Percentiles rank a stretch among this genome's conserved stretches.
phyloP scores from a whole-genome alignment of 495 filamentous ascomycete species.

The Trypethelium eluteriae region DNA sequence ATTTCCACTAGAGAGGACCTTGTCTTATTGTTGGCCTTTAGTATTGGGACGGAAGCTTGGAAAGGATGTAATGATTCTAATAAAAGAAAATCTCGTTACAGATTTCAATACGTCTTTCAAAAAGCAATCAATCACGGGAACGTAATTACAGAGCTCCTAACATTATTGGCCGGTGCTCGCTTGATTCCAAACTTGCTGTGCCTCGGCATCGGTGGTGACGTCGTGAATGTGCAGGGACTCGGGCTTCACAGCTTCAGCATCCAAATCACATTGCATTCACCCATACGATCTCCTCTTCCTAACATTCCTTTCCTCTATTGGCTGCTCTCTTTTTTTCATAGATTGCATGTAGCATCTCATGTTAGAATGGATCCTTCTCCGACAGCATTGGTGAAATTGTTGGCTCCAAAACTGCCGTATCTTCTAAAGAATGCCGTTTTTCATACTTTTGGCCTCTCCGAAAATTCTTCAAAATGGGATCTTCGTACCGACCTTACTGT shows the following conservation, averaged over 20 bases:
- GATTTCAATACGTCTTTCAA: no score
- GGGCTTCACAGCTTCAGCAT: not conserved
- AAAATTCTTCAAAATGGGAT: constrained; percentile 66
- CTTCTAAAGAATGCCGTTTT: constrained; percentile 58
- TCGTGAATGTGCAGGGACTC: not conserved
- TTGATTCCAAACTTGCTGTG: not conserved
- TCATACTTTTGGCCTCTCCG: constrained; percentile 59
- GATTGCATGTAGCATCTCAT: not conserved
- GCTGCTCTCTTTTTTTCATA: not conserved
- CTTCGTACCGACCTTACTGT: constrained; percentile 68
- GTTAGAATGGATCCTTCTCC: not conserved
- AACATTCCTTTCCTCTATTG: not conserved
- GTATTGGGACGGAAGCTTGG: no score
- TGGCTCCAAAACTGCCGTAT: constrained; percentile 51
- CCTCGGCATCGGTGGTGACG: constrained; percentile 2
- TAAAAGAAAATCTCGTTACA: no score
- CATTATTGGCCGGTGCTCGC: constrained; percentile 1
- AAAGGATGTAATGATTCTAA: no score
- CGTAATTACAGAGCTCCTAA: not conserved
- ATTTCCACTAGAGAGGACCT: no score
- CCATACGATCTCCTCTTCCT: no score
- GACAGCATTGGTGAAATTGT: constrained; percentile 23
- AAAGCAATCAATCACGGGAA: not conserved
- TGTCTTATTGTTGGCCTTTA: no score
- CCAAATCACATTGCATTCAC: not conserved